phyloP scores from a whole-genome alignment of 371 early-diverging fungal species.

The Syncephalis plumigaleata region DNA sequence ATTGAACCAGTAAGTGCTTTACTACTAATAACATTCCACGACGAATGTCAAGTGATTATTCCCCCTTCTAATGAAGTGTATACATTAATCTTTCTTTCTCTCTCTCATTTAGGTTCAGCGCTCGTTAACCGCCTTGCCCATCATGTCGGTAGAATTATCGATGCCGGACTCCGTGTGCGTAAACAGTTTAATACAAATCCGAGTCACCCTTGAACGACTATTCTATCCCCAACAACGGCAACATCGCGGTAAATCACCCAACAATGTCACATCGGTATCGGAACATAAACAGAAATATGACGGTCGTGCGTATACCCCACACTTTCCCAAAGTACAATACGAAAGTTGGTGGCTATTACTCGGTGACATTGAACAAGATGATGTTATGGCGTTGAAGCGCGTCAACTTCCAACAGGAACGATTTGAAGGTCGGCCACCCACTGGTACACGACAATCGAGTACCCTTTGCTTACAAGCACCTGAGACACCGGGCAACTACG shows the following conservation, averaged over 20 bases:
- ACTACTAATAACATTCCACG: too few relatives aligned
- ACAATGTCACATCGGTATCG: conserved; percentile 16
- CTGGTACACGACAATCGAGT: background rate
- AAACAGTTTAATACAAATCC: too few relatives aligned
- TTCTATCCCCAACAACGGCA: too few relatives aligned
- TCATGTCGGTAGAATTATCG: too few relatives aligned
- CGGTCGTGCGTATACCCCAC: conserved; percentile 46
- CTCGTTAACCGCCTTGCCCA: too few relatives aligned
- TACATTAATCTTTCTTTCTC: too few relatives aligned
- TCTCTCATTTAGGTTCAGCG: too few relatives aligned
- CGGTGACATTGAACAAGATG: conserved; percentile 39
- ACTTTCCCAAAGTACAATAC: conserved; percentile 77
- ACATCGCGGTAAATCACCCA: background rate
- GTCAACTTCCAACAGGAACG: conserved; percentile 26
- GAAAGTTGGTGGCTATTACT: conserved; percentile 84
- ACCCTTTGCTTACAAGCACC: conserved; percentile 3
- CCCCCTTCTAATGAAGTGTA: too few relatives aligned
- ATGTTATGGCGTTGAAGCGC: conserved; percentile 58
- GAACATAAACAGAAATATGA: conserved; percentile 30
- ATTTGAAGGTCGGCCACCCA: background rate
- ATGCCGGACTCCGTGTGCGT: too few relatives aligned
- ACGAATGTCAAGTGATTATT: too few relatives aligned
- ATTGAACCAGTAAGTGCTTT: too few relatives aligned
- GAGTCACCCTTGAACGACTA: too few relatives aligned
- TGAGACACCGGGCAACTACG: conserved; percentile 2